Evolutionary conservation across 306 rosid species (phyloP).

Genomic region (Mimosa bimucronata): DNA sequence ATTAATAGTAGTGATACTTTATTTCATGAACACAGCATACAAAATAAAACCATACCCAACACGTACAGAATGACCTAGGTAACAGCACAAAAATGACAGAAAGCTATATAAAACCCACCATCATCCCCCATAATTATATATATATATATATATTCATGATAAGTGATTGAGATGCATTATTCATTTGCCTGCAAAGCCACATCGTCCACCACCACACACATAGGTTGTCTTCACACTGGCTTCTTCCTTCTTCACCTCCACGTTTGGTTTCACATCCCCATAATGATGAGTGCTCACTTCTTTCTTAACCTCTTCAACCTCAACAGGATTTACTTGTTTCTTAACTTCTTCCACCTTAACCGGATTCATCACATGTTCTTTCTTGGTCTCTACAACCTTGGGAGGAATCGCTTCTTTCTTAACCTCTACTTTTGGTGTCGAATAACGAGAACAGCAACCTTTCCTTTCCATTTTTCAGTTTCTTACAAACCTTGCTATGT

Average conservation of each 20-base stretch:
- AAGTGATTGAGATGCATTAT: not conserved
- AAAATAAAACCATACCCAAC: too few relatives aligned
- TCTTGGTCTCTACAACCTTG: not conserved
- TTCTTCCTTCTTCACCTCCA: not conserved
- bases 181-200: not conserved
- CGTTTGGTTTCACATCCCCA: too few relatives aligned
- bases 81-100: too few relatives aligned
- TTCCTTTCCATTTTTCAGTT: not conserved
- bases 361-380: not conserved
- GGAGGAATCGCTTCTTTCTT: not conserved
- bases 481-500: too few relatives aligned
- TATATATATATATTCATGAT: too few relatives aligned
- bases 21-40: too few relatives aligned
- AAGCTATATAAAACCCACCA: too few relatives aligned
- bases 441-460: not conserved
- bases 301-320: not conserved
- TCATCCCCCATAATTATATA: too few relatives aligned
- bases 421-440: not conserved
- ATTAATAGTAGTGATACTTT: too few relatives aligned
- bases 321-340: not conserved
- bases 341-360: not conserved
- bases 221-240: not conserved
- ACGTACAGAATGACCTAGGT: too few relatives aligned
- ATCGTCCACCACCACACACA: not conserved
- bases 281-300: too few relatives aligned